Conservation (phyloP, 2,329 filamentous ascomycete species). For the Trichoderma arundinaceum region DNA sequence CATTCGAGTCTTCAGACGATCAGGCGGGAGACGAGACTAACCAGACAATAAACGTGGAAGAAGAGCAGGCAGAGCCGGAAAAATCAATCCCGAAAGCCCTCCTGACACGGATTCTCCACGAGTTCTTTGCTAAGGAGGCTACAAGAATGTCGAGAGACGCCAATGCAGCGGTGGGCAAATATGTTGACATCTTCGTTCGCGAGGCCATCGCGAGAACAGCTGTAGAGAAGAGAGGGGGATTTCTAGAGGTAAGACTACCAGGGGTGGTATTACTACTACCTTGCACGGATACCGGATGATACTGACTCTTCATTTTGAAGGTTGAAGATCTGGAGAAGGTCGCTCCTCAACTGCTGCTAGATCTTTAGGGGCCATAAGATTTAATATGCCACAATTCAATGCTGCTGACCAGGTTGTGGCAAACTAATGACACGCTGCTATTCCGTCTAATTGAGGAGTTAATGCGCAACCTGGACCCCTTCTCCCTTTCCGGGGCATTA, state of each 20-base stretch:
- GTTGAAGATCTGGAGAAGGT: conserved; percentile 90
- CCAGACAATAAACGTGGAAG: conserved; percentile 34
- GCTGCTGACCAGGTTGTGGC: neutral
- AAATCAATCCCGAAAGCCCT: conserved; percentile 73
- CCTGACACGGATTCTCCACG: conserved; percentile 76
- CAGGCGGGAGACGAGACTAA: conserved; percentile 37
- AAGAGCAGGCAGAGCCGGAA: conserved; percentile 47
- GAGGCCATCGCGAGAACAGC: conserved; percentile 84
- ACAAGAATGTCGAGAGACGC: conserved; percentile 80
- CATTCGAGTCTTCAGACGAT: conserved; percentile 46
- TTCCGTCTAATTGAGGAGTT: neutral
- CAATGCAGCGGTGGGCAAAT: conserved; percentile 77
- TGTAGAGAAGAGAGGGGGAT: conserved; percentile 71
- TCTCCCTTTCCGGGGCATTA: neutral
- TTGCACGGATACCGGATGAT: neutral
- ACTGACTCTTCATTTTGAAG: conserved; percentile 47
- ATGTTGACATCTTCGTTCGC: conserved; percentile 88
- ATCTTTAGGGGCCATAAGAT: conserved; percentile 66
- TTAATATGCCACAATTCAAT: neutral
- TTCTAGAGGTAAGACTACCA: conserved; percentile 69
- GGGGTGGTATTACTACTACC: neutral
- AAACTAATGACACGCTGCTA: neutral
- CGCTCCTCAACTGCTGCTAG: conserved; percentile 81
- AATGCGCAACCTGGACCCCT: neutral
- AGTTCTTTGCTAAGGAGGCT: conserved; percentile 74